phyloP scores from a whole-genome alignment of 495 filamentous ascomycete species.

The Hypomontagnella monticulosa region DNA sequence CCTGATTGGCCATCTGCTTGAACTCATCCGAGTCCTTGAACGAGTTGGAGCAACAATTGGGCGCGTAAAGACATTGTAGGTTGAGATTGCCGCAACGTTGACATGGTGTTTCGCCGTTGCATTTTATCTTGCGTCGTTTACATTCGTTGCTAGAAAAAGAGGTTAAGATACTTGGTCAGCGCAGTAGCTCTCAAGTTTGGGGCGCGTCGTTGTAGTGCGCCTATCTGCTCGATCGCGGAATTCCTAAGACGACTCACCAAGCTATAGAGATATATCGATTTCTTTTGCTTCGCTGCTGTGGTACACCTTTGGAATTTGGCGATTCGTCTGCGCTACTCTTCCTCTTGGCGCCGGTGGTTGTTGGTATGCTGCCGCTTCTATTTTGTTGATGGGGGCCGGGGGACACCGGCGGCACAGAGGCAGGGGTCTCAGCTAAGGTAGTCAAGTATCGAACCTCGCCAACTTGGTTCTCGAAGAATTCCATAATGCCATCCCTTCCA shows the following conservation, averaged over 20 bases:
- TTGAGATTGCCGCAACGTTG: conserved; percentile 84
- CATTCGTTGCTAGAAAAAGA: conserved; percentile 74
- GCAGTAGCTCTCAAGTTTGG: conserved; percentile 1
- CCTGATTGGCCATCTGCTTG: conserved; percentile 77
- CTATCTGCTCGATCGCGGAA: conserved; percentile 1
- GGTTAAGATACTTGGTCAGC: not conserved
- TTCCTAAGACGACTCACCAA: conserved; percentile 67
- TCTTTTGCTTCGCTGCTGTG: conserved; percentile 68
- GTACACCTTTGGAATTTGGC: conserved; percentile 41
- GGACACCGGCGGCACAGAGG: conserved; percentile 36
- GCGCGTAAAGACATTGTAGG: conserved; percentile 86
- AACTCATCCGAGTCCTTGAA: conserved; percentile 93
- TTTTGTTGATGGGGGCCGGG: conserved; percentile 44
- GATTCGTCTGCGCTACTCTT: conserved; percentile 52
- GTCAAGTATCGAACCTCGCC: conserved; percentile 63
- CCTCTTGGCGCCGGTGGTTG: conserved; percentile 50
- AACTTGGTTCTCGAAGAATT: conserved; percentile 64
- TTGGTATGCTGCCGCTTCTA: conserved; percentile 19
- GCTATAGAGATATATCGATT: conserved; percentile 89
- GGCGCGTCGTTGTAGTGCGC: not conserved
- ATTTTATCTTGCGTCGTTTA: conserved; percentile 92
- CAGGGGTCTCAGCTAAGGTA: conserved; percentile 37
- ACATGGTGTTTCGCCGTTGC: conserved; percentile 86
- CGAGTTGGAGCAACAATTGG: conserved; percentile 82
- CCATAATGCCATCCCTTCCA: conserved; percentile 52